Evolutionary conservation across 2,329 filamentous ascomycete genomes (phyloP), one percentile per base, ranked within the genome.

Genomic region (Blastomyces silverae): DNA sequence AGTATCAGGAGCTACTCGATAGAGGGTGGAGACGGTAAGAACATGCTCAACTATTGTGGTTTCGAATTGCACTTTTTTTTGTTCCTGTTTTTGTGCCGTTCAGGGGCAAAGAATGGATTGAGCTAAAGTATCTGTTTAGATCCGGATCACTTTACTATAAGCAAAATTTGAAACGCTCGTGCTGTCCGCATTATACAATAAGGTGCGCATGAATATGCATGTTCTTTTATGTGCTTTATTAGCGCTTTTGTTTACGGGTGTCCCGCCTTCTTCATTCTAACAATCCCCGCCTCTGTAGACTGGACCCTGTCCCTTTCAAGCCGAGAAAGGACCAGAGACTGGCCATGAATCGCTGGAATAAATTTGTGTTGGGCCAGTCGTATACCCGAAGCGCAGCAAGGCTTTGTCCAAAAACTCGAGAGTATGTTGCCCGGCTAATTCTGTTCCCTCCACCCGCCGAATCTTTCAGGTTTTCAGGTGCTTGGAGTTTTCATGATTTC

Each of bases 111-210:
- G 53, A 37, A 62, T 15, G 42, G 50, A 44, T 57, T 48, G 34
- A 58, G 56, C 63, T 65, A 55, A 69, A 68, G 64, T n/a, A 17
- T 48, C 15, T 62, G 39, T 17, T 62, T 61, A 81, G 80, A 68
- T 82, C 80, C 50, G 80, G 80, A 1, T 78, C 75, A 13, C 73
- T 80, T 58, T 81, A 80, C 70, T 82, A 82, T 70, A 82, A 81
- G 69, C 80, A 78, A 68, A 80, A 82, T 75, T 87, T 91, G 71
- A 83, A 84, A 65, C 82, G 87, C 64, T 90, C 91, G 67, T 99
- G 94, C 73, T 99, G 94, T 75, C 92, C 92, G 56, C 92, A 97
- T 73, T 97, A 82, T 68, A 81, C 80, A 15, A 74, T 82, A 67
- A 78, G 80, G 78, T 79, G 66, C 34, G 68, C 64, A 50, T 20